These are phyloP conservation scores for Silybum marianum DNA, from an alignment of 129 eudicot species.

Conservation along the genomic window DNA sequence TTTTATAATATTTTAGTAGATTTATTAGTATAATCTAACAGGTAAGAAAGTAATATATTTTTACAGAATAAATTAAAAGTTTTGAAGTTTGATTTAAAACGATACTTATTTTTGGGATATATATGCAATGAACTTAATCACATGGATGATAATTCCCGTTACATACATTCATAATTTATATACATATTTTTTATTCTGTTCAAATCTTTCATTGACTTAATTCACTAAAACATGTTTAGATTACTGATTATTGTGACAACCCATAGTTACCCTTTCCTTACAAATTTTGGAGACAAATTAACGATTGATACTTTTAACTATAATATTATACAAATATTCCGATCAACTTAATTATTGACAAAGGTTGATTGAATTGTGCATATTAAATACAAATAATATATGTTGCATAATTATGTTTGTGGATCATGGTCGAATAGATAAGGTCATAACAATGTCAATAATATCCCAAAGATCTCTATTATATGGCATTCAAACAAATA, in stretches of 20 bases:
- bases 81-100: background rate
- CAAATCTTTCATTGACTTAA: too few species aligned
- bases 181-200: too few species aligned
- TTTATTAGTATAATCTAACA: background rate
- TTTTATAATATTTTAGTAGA: too few species aligned
- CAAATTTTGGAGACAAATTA: background rate
- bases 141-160: too few species aligned
- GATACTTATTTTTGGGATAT: background rate
- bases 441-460: conserved; percentile 1
- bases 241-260: too few species aligned
- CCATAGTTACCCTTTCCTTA: background rate
- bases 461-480: conserved; percentile 15
- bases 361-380: background rate
- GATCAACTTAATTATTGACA: background rate
- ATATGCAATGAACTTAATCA: too few species aligned
- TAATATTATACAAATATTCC: background rate
- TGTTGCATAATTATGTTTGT: background rate
- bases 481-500: conserved; percentile 10
- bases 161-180: too few species aligned
- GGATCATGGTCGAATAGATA: conserved; percentile 29
- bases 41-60: background rate
- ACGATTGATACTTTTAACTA: background rate
- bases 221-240: background rate
- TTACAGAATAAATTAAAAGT: too few species aligned
- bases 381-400: background rate